Evolutionary conservation across 2,329 filamentous ascomycete species (phyloP), one percentile per base, ranked within the genome.

Genomic region (Fusarium poae): DNA sequence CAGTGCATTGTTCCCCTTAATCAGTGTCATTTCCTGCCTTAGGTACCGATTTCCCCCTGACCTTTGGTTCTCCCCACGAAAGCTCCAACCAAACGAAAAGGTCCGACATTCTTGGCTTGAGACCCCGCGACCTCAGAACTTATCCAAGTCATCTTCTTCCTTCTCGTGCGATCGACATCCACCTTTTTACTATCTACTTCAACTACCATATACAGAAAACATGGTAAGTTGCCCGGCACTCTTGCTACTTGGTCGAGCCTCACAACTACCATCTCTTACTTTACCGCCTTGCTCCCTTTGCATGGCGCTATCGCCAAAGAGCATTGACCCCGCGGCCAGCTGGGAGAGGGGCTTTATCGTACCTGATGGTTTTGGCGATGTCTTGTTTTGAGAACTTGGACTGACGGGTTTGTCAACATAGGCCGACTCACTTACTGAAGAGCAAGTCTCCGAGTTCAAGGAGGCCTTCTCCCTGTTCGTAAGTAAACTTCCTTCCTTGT

Each of bases 401-500:
- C 76, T 75, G 65, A 79, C 74, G 53, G 60, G 51, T 57, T 61
- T 52, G 67, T 57, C 52, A 48, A 39, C 56, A 57, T 81, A 98
- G 95, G 95, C 95, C 82, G 96, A 99, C 82, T 95, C 95, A 82
- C 91, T 99, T 79, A 98, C 96, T 77, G 96, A 99, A 88, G 96
- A 99, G 86, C 96, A 99, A 89, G 96, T 99, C 82, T 98, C 96
- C 81, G 96, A 99, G 87, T 99, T 98, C 88, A 99, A 98, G 92
- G 96, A 99, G 87, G 96, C 96, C 57, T 99, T 99, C 86, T 99
- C 96, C 82, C 93, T 99, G 74, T 99, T 99, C 84, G 96, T 99
- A 91, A 91, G 96, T 83, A 15, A 46, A 43, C 53, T 34, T 13
- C 40, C 39, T 42, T 20, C 27, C 27, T 27, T 9, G 27, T 27